A percentile compares a stretch with the other conserved stretches of the same genome.
Evolutionary conservation across 176 grass and related monocot species (phyloP).

Genomic region (Saccharum spontaneum): DNA sequence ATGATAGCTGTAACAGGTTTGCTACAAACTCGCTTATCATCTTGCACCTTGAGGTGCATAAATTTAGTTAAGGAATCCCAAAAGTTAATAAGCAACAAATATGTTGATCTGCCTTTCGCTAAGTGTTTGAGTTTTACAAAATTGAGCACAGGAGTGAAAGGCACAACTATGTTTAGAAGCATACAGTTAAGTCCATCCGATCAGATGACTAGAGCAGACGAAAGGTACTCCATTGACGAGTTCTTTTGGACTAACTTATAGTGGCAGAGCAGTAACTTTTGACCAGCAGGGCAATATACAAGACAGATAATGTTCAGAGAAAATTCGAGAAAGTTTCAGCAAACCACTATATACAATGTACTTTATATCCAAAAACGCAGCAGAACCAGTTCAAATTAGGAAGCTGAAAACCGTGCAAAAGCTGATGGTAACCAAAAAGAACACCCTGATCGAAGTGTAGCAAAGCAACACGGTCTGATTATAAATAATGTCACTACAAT

Average conservation of each 20-base stretch:
- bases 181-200: neutral
- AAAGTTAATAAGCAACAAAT: neutral
- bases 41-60: neutral
- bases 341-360: neutral
- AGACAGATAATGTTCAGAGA: neutral
- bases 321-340: neutral
- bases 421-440: too few species aligned
- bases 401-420: too few species aligned
- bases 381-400: neutral
- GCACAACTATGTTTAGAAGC: neutral
- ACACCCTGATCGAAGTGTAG: too few species aligned
- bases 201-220: neutral
- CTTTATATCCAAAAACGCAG: neutral
- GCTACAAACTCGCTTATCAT: neutral
- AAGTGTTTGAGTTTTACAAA: neutral
- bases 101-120: neutral
- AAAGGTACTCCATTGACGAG: neutral
- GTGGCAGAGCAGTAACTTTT: constrained; percentile 7
- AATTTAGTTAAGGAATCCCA: neutral
- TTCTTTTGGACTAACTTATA: neutral
- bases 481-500: too few species aligned
- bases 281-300: neutral
- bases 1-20: neutral
- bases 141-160: constrained; percentile 6
- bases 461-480: too few species aligned